Percentiles rank a stretch among this genome's conserved stretches.
Evolutionary conservation across 176 grass and related monocot genomes (phyloP).

Genomic region (Rhipidocladum racemiflorum): DNA sequence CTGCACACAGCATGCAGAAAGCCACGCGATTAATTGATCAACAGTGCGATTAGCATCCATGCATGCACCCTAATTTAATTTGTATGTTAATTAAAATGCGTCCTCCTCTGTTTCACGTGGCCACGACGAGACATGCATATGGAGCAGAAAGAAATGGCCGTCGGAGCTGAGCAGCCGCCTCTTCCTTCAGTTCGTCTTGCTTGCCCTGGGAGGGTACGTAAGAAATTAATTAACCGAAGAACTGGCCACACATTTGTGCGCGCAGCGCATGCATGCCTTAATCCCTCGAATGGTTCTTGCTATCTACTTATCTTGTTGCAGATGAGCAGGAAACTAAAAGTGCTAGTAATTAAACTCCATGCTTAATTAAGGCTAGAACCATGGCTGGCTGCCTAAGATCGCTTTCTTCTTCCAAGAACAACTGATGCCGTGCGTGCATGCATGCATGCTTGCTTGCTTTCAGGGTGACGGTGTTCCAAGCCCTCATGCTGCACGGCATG

Average conservation of each 20-base stretch:
- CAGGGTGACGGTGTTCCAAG: slow-evolving; percentile 63
- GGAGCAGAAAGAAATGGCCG: slow-evolving; percentile 68
- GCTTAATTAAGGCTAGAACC: background rate
- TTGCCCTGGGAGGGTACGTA: slow-evolving; percentile 75
- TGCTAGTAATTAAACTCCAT: background rate
- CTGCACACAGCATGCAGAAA: background rate
- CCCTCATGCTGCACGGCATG: slow-evolving; percentile 56
- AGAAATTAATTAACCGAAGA: background rate
- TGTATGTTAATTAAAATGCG: background rate
- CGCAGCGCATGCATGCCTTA: background rate
- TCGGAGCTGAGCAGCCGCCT: slow-evolving; percentile 35
- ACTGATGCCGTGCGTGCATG: background rate
- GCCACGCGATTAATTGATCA: background rate
- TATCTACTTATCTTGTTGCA: background rate
- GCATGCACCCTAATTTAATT: background rate
- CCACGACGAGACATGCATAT: too few species aligned
- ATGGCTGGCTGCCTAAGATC: background rate
- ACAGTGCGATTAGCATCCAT: background rate
- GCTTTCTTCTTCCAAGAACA: background rate
- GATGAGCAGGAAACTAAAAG: background rate
- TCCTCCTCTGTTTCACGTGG: too few species aligned
- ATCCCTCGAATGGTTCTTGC: background rate
- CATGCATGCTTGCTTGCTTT: background rate
- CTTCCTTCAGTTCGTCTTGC: slow-evolving; percentile 49
- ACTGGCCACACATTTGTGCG: background rate